Base-by-base conservation (phyloP, 2,329 filamentous ascomycete species). In the Arthroderma sp. region DNA sequence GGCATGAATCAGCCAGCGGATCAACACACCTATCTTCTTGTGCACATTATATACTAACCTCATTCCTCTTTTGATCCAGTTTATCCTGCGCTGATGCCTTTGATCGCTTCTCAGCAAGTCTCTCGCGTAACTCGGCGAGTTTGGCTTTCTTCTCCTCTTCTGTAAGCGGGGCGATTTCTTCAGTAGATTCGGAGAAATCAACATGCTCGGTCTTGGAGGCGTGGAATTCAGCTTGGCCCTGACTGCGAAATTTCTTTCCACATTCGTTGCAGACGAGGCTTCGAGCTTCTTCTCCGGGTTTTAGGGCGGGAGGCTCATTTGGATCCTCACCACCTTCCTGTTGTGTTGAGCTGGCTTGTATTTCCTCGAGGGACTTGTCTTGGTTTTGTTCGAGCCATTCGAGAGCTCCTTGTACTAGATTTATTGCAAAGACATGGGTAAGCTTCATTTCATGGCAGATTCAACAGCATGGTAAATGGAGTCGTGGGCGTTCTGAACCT, bases 241-340 rank as follows among this genome's bases (percentile, higher is more conserved):
- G 77, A 57, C 78, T 86, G 53, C 85, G 76, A 66, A 98, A 93
- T 60, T 80, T 83, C 73, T 94, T 95, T 59, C 83, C 83, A 60
- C 91, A 98, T 46, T 95, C 89, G 52, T 94, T 91, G 74, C 91
- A 98, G 42, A 93, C 75, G 45, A 96, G 77, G 40, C 86, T 94
- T 57, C 79, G 77, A 45, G 87, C 84, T 45, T 77, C 70, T 56
- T 82, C 78, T 48, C 82, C 85, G 1, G 77, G 76, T 55, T 83
- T 72, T 2, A 88, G 69, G n/a, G 77, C 74, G 4, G 79, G 74
- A 7, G 77, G 75, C 54, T 82, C 71, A 31, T 73, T 70, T 39
- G 69, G 66, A 51, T 69, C 71, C 6, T 76, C 71, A 2, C 69
- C 66, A 3, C 73, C 66, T 29, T 71, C 72, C 1, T 62, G 61